Conservation (phyloP, 1,139 yeast species). For the Scheffersomyces cryptocercus region DNA sequence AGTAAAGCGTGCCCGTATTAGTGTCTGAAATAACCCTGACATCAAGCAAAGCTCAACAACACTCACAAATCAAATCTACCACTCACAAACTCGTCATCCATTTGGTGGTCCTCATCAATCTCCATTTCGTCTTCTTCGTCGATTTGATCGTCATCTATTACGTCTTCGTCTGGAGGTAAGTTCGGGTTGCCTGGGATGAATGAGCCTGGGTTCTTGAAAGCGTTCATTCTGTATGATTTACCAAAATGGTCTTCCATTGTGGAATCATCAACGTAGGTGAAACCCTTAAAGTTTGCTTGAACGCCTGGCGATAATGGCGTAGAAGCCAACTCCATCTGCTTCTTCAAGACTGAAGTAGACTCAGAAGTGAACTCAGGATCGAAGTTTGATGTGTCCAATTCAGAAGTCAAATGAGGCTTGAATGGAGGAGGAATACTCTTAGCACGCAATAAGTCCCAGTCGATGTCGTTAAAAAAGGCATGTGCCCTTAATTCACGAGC, state of each 20-base stretch:
- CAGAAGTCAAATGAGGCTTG: slow-evolving; percentile 88
- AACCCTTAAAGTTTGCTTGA: slow-evolving; percentile 94
- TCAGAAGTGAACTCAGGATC: slow-evolving; percentile 97
- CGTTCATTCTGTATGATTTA: slow-evolving; percentile 44
- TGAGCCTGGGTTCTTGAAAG: slow-evolving; percentile 64
- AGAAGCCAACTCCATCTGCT: slow-evolving; percentile 63
- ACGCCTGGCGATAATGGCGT: slow-evolving; percentile 92
- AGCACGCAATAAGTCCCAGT: slow-evolving; percentile 76
- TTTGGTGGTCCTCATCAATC: slow-evolving; percentile 48
- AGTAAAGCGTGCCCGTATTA: neutral
- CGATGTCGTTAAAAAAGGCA: slow-evolving; percentile 85
- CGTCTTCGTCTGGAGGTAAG: slow-evolving; percentile 81
- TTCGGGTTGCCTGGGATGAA: slow-evolving; percentile 79
- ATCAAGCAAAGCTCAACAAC: neutral
- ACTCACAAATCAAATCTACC: slow-evolving; percentile 79
- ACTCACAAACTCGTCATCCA: slow-evolving; percentile 72
- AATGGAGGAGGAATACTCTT: slow-evolving; percentile 97
- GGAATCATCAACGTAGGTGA: slow-evolving; percentile 94
- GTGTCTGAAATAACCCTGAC: neutral
- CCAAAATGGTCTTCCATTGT: slow-evolving; percentile 83
- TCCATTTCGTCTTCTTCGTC: slow-evolving; percentile 59
- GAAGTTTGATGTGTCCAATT: slow-evolving; percentile 92
- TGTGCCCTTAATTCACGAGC: slow-evolving; percentile 91
- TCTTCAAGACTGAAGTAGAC: slow-evolving; percentile 76
- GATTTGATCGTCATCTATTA: slow-evolving; percentile 70